Evolutionary conservation across 805 yeast genomes (phyloP).

Genomic region (Candida ficus): DNA sequence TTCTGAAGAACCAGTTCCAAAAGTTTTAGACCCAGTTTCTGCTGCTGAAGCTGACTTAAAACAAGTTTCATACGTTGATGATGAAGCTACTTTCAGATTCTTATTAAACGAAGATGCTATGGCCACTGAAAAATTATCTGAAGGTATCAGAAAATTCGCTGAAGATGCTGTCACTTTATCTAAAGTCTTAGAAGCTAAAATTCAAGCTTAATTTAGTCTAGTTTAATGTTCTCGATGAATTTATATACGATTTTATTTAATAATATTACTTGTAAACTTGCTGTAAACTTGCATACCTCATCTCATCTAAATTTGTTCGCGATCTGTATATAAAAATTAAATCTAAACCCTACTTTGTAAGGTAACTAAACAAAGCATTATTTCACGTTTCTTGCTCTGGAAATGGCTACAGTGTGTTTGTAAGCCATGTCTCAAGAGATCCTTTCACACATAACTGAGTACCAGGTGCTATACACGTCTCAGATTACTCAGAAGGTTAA

Average conservation of each 20-base stretch:
- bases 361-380: no score
- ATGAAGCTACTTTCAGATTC: constrained; percentile 89
- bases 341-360: no score
- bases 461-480: constrained; percentile 17
- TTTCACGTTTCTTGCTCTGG: no score
- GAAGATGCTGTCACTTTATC: constrained; percentile 84
- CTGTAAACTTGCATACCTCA: not conserved
- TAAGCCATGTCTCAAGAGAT: constrained; percentile 20
- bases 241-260: not conserved
- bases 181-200: constrained; percentile 56
- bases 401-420: no score
- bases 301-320: not conserved
- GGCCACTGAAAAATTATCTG: constrained; percentile 97
- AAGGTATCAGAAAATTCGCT: constrained; percentile 96
- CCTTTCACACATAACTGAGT: constrained; percentile 21
- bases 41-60: constrained; percentile 53
- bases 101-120: constrained; percentile 91
- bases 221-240: not conserved
- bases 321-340: no score
- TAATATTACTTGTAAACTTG: not conserved
- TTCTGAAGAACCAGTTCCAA: constrained; percentile 76
- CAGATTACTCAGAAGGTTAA: constrained; percentile 19
- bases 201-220: constrained; percentile 30
- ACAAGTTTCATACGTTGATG: constrained; percentile 77
- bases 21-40: constrained; percentile 63